Conservation (phyloP, 805 yeast species). For the Metschnikowia proteae region DNA sequence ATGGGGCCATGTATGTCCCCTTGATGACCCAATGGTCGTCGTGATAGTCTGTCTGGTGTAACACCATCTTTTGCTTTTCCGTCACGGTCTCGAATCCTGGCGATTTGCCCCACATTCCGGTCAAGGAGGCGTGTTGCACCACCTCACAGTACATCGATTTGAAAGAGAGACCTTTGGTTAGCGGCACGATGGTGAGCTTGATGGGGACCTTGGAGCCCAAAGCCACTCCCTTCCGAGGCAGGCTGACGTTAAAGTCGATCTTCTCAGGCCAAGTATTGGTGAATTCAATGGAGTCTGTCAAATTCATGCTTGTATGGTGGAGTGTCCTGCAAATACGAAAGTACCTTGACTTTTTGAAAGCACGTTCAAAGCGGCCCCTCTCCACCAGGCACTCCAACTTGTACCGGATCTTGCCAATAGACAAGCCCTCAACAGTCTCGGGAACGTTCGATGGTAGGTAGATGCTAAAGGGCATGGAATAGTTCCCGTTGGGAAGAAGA, state of each 20-base stretch:
- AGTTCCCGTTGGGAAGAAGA: constrained; percentile 49
- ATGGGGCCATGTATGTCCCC: constrained; percentile 40
- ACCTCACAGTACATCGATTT: constrained; percentile 32
- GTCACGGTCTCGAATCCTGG: constrained; percentile 39
- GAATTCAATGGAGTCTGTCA: constrained; percentile 43
- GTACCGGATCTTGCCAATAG: constrained; percentile 41
- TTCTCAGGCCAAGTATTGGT: constrained; percentile 52
- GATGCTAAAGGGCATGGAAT: constrained; percentile 45
- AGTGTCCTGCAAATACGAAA: constrained; percentile 44
- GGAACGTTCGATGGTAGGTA: constrained; percentile 44
- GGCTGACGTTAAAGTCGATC: constrained; percentile 45
- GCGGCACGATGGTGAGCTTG: constrained; percentile 42
- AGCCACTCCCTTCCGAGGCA: constrained; percentile 44
- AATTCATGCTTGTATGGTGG: constrained; percentile 35
- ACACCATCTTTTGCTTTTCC: constrained; percentile 23
- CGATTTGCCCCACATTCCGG: constrained; percentile 31
- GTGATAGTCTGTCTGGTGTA: constrained; percentile 18
- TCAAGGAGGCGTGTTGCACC: constrained; percentile 36
- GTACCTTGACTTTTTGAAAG: constrained; percentile 32
- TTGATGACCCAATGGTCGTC: constrained; percentile 46
- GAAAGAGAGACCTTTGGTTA: constrained; percentile 42
- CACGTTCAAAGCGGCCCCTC: constrained; percentile 42
- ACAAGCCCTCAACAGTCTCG: constrained; percentile 51
- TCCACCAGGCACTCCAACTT: constrained; percentile 40
- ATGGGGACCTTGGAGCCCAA: constrained; percentile 44